Evolutionary conservation across 2,329 filamentous ascomycete genomes (phyloP).

Genomic region (Aspergillus spinulosporus): DNA sequence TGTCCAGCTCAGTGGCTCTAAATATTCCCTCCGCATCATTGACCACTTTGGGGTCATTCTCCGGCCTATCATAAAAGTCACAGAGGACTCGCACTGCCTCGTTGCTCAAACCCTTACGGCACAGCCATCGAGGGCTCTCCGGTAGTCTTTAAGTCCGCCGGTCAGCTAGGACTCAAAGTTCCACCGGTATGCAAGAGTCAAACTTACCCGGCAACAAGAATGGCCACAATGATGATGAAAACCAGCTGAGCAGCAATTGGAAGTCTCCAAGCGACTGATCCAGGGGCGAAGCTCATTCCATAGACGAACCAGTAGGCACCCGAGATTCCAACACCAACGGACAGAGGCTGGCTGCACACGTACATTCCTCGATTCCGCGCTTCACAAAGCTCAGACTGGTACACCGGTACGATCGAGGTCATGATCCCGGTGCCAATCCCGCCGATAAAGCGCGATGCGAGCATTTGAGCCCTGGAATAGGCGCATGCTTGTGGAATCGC

Average conservation of each 20-base stretch:
- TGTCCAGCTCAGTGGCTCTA: constrained; percentile 48
- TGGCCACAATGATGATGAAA: constrained; percentile 44
- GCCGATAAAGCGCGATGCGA: constrained; percentile 51
- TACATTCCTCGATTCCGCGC: constrained; percentile 46
- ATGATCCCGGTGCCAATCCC: constrained; percentile 53
- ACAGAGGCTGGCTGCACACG: constrained; percentile 45
- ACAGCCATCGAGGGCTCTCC: constrained; percentile 48
- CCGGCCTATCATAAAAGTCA: constrained; percentile 28
- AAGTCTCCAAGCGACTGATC: constrained; percentile 48
- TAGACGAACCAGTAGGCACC: constrained; percentile 38
- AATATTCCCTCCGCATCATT: constrained; percentile 42
- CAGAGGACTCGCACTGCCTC: constrained; percentile 31
- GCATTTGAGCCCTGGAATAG: constrained; percentile 34
- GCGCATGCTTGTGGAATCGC: constrained; percentile 39
- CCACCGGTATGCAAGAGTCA: background rate
- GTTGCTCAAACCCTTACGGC: constrained; percentile 41
- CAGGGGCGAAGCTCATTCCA: constrained; percentile 40
- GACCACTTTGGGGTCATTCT: constrained; percentile 27
- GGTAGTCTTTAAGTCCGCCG: constrained; percentile 28
- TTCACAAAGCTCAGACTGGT: constrained; percentile 50
- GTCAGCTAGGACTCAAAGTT: constrained; percentile 1
- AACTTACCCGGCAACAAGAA: constrained; percentile 36
- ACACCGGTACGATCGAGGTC: constrained; percentile 40
- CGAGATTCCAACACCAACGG: constrained; percentile 42
- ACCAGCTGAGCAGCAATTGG: constrained; percentile 51